Evolutionary conservation across 495 filamentous ascomycete species (phyloP).

Genomic region (Penicillium taxi): DNA sequence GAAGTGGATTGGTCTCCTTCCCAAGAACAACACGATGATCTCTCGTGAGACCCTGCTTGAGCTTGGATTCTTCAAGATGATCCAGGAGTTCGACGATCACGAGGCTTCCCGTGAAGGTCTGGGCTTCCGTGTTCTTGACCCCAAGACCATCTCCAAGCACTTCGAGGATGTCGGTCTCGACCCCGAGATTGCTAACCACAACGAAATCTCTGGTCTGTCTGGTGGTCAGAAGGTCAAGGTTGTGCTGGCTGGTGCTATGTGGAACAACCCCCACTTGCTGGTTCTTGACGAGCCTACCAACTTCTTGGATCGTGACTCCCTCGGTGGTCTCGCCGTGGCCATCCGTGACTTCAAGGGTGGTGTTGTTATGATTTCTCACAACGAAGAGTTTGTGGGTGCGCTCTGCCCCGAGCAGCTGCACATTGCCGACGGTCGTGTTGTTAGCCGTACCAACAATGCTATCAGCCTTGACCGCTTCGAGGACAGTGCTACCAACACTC

Average conservation of each 20-base stretch:
- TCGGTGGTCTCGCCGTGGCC: conserved; percentile 89
- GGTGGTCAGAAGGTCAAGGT: conserved; percentile 99
- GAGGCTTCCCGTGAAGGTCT: conserved; percentile 96
- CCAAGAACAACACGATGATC: conserved; percentile 87
- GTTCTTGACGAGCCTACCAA: conserved; percentile 99
- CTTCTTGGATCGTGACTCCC: conserved; percentile 95
- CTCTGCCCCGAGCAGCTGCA: conserved; percentile 93
- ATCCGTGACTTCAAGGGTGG: conserved; percentile 97
- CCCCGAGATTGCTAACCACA: conserved; percentile 97
- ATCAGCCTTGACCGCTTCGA: conserved; percentile 78
- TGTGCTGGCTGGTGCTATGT: conserved; percentile 94
- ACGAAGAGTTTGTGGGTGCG: conserved; percentile 95
- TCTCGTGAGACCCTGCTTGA: conserved; percentile 85
- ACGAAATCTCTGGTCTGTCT: conserved; percentile 91
- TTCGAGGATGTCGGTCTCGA: conserved; percentile 95
- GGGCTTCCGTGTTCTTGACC: conserved; percentile 85
- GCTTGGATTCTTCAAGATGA: conserved; percentile 79
- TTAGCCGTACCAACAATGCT: conserved; percentile 68
- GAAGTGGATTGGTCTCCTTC: conserved; percentile 82
- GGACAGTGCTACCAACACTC: conserved; percentile 60
- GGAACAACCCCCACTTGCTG: conserved; percentile 96
- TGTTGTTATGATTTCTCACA: conserved; percentile 98
- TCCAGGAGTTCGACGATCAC: conserved; percentile 98
- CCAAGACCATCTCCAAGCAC: conserved; percentile 91
- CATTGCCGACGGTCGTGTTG: conserved; percentile 77